Evolutionary conservation across 805 yeast genomes (phyloP), one percentile per base, ranked within the genome.

Genomic region (Barnettozyma botsteinii): DNA sequence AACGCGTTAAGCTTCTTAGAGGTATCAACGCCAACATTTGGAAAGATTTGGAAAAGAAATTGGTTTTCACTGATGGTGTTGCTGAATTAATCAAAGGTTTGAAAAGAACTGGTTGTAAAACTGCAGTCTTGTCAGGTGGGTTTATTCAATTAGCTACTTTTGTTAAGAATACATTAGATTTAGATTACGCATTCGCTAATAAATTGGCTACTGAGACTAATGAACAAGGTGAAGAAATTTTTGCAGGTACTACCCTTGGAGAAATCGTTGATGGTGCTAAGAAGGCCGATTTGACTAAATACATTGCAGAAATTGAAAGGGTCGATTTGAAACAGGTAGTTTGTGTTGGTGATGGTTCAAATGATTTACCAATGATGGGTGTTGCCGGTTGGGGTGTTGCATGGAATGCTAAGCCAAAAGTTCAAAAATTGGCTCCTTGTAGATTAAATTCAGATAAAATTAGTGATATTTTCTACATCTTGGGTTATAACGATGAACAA

Each of bases 301-400:
- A 77, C 46, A 72, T 85, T 24, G 82, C 91, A 1, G 49, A 59
- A 5, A 71, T 69, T 30, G 81, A 79, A 48, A 60, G 60, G 10
- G 66, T 84, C 26, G 74, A 72, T 18, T 63, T 77, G 10, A 58
- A 58, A 31, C 56, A 69, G 4, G 80, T 81, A 1, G 81, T 85
- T 33, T 96, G 96, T 35, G 84, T 91, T 28, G 98, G 98, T 27
- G 98, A 93, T 59, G 99, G 99, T 28, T 96, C 98, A 19, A 93
- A 93, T 55, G 99, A 93, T 64, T 67, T 93, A 56, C 74, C 75
- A 33, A 94, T 94, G 88, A 93, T 93, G 98, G 73, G 67, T 2
- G 76, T 64, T 12, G 96, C 96, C 3, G 98, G 98, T 0, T 84
- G 78, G 58, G 98, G 98, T 17, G 70, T 93, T 39, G 98, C 98